Evolutionary conservation across 2,329 filamentous ascomycete species (phyloP), one percentile per base, ranked within the genome.

Genomic region (Rugonectria rugulosa): DNA sequence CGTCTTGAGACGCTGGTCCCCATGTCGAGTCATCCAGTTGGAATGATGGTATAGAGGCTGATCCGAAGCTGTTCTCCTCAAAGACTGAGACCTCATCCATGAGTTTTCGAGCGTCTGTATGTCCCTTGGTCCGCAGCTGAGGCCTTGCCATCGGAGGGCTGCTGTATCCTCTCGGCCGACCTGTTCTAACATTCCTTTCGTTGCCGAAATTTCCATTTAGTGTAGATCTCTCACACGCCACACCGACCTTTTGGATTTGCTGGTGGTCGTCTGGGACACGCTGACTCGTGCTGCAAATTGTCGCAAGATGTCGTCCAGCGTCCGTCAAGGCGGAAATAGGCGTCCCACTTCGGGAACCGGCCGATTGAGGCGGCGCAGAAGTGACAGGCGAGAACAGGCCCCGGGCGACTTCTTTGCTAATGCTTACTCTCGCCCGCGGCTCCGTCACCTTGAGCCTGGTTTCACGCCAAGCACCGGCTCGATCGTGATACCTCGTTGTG

Each of bases 1-100:
- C 40, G 15, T 57, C 53, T 23, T 38, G 49, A 31, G 58, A 56
- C 23, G 15, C 17, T 20, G 48, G 46, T 17, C 54, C 40, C 60
- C 64, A 61, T 32, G 58, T 53, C 31, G 44, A 43, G 15, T 61
- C 50, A 12, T 48, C 50, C 41, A 53, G 49, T 6, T 53, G 54
- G 32, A 55, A 52, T 11, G 56, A 59, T 17, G 59, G 54, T 9
- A 57, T 46, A 2, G 46, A 57, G 17, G 34, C 36, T 9, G 46
- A 42, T 9, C 51, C 61, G 9, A 56, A 52, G 14, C 51, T 54
- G 41, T 34, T 53, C 5, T 44, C 55, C 32, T 60, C 51, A 21
- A 61, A 58, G 6, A 61, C 59, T 4, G 64, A 61, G 21, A 63
- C 61, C 37, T 63, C 61, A 7, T 51, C 46, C 21, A 54, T 24